Evolutionary conservation across 164 flowering plant species (phyloP), one percentile per base, ranked within the genome.

Genomic region (Sedum album): DNA sequence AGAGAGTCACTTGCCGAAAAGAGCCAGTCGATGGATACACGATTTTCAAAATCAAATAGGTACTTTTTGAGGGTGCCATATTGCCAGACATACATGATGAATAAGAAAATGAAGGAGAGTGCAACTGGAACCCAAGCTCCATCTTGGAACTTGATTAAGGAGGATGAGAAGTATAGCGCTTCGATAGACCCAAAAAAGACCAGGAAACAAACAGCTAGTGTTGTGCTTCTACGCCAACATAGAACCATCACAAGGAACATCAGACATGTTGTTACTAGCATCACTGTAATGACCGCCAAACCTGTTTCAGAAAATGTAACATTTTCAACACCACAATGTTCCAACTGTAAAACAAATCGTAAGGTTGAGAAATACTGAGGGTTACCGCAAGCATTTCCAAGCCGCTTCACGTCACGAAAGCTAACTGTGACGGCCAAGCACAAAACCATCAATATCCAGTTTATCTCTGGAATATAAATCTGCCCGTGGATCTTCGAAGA

Each of bases 111-210:
- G 61, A 82, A 71, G 0, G 88, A 71, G 38, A 88, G 86, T 20
- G 75, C 88, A 33, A 85, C 48, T 0, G 94, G 94, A 65, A 88
- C 83, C 83, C 94, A 88, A 8, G 88, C 94, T 14, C 94, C 94
- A 60, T 86, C 87, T 10, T 63, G 84, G 73, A 88, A 83, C 79
- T 88, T 88, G 70, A 82, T 79, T 38, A 88, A 83, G 60, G 91
- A 85, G 17, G 91, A 91, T 10, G 94, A 86, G 77, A 88, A 82
- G 79, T 85, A 86, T 66, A 85, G 82, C 0, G 83, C 86, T 76
- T 88, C 94, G 18, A 88, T 77, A 64, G 88, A 74, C 35, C 91
- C 91, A 63, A 88, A 88, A 80, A 85, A 83, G 60, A 85, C 69
- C 21, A 82, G 76, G 44, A 88, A 88, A 39, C 74, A 38, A 23